These are phyloP conservation scores for Nyssa sinensis DNA, from an alignment of 148 eudicot genomes.

Conservation along the genomic window DNA sequence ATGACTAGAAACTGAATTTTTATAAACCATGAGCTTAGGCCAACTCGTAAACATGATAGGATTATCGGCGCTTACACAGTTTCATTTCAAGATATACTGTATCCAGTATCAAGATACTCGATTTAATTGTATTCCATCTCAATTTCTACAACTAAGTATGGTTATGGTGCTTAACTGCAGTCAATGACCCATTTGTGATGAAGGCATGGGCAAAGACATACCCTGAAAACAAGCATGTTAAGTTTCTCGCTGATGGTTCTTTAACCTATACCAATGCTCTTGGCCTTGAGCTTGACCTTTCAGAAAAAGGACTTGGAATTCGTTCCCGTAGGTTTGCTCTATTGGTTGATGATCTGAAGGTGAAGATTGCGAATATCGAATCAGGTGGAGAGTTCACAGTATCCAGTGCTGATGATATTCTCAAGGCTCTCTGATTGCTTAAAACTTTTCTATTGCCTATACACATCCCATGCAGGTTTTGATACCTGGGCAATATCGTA, in stretches of 20 bases:
- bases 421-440: constrained; percentile 17
- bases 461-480: too few species aligned
- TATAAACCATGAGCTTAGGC: neutral
- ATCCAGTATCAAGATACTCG: too few species aligned
- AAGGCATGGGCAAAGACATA: constrained; percentile 30
- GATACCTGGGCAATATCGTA: neutral
- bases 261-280: constrained; percentile 28
- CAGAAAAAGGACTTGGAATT: constrained; percentile 26
- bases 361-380: constrained; percentile 26
- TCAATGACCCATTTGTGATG: constrained; percentile 34
- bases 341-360: constrained; percentile 30
- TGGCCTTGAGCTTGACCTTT: constrained; percentile 33
- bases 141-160: constrained; percentile 3
- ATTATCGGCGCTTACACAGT: too few species aligned
- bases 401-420: constrained; percentile 28
- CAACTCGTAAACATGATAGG: too few species aligned
- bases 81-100: too few species aligned
- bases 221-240: constrained; percentile 27
- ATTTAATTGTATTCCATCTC: neutral
- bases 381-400: constrained; percentile 25
- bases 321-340: constrained; percentile 32
- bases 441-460: neutral
- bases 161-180: constrained; percentile 8
- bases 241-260: constrained; percentile 34
- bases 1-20: too few species aligned